Evolutionary conservation across 1,284 basidiomycete genomes (phyloP).

Genomic region (Heterobasidion annosum): DNA sequence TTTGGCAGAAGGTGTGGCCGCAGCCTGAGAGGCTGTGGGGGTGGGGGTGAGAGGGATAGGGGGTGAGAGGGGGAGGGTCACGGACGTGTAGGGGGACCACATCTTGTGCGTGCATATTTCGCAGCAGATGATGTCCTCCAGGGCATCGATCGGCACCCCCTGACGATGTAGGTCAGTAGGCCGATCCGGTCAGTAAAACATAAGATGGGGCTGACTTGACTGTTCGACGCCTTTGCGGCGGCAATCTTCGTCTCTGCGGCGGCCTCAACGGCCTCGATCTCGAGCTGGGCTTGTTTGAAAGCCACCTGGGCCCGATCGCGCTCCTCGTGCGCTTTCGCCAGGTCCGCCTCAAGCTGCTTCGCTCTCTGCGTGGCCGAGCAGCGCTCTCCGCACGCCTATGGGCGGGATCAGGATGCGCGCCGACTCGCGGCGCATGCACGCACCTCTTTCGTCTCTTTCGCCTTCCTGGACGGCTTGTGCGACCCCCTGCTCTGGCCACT

Average conservation of each 20-base stretch:
- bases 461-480: not conserved
- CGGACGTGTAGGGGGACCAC: constrained; percentile 59
- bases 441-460: not conserved
- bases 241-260: too few species aligned
- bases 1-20: constrained; percentile 61
- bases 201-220: not conserved
- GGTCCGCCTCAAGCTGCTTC: not conserved
- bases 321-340: not conserved
- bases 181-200: not conserved
- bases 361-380: not conserved
- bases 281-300: not conserved
- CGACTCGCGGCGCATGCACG: too few species aligned
- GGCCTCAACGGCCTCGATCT: too few species aligned
- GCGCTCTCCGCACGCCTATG: not conserved
- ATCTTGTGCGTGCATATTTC: constrained; percentile 53
- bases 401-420: not conserved
- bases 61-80: constrained; percentile 2
- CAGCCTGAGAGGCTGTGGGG: constrained; percentile 36
- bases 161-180: constrained; percentile 1
- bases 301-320: not conserved
- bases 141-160: constrained; percentile 15
- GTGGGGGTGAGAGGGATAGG: not conserved
- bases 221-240: not conserved
- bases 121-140: constrained; percentile 50
- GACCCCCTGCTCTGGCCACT: not conserved